A percentile compares a stretch with the other conserved stretches of the same genome.
phyloP scores from a whole-genome alignment of 2,329 filamentous ascomycete genomes.

The Aspergillus jensenii region DNA sequence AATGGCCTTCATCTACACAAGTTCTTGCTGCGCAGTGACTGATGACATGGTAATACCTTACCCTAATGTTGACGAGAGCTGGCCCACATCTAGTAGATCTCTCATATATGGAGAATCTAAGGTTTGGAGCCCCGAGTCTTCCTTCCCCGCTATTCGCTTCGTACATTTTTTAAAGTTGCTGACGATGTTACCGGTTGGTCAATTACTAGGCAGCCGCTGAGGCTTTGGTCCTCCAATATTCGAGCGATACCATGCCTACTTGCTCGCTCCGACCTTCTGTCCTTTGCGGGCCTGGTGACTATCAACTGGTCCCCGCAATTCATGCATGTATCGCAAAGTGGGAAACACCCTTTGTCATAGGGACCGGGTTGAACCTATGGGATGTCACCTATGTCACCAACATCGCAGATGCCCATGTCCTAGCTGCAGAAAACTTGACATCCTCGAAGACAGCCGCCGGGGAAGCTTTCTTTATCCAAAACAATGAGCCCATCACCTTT shows the following conservation, averaged over 20 bases:
- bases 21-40: constrained; percentile 54
- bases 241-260: constrained; percentile 33
- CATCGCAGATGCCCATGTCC: constrained; percentile 46
- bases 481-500: constrained; percentile 47
- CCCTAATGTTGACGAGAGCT: constrained; percentile 41
- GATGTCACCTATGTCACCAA: constrained; percentile 47
- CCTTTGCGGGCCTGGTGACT: constrained; percentile 45
- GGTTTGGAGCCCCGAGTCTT: constrained; percentile 21
- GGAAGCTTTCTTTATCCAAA: constrained; percentile 48
- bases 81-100: constrained; percentile 38
- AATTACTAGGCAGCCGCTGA: constrained; percentile 41
- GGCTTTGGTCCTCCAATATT: constrained; percentile 40
- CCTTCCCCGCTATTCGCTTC: background rate
- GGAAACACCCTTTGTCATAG: constrained; percentile 44
- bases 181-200: constrained; percentile 14
- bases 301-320: constrained; percentile 43
- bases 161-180: background rate
- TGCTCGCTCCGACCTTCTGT: constrained; percentile 46
- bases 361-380: constrained; percentile 44
- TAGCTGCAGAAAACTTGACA: constrained; percentile 45
- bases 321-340: constrained; percentile 45
- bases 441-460: constrained; percentile 42
- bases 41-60: constrained; percentile 47
- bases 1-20: constrained; percentile 56
- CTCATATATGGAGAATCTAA: constrained; percentile 48